A percentile compares a stretch with the other conserved stretches of the same genome.
phyloP scores from a whole-genome alignment of 129 eudicot species.

The Pulicaria dysenterica region DNA sequence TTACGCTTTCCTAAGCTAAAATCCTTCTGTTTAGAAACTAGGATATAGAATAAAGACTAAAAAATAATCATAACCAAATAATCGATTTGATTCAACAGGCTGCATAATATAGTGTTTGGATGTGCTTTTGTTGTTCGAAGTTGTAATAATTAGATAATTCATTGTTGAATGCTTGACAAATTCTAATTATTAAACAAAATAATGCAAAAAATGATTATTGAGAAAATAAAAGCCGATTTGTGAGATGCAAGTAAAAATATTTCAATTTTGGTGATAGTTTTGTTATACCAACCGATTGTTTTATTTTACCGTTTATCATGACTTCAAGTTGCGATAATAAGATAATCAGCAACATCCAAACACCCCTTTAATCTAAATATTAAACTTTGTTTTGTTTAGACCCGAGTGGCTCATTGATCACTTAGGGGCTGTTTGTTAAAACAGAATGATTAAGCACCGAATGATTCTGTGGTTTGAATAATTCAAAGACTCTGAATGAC shows the following conservation, averaged over 20 bases:
- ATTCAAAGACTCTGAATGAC: too few relatives aligned
- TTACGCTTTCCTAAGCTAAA: neutral
- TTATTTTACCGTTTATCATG: neutral
- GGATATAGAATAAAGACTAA: neutral
- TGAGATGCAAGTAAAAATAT: neutral
- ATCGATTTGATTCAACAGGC: neutral
- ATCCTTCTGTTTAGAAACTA: neutral
- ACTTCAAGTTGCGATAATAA: neutral
- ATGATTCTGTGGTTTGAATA: too few relatives aligned
- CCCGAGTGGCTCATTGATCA: neutral
- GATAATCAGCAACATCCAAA: neutral
- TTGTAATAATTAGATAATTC: neutral
- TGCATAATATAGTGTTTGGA: too few relatives aligned
- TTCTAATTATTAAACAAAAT: neutral
- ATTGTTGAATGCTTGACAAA: neutral
- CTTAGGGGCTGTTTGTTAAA: too few relatives aligned
- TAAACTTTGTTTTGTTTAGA: neutral
- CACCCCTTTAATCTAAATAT: neutral
- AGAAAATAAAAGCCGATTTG: neutral
- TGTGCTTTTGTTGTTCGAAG: neutral
- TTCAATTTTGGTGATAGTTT: neutral
- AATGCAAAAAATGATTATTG: neutral
- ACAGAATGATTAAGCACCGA: too few relatives aligned
- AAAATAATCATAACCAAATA: neutral
- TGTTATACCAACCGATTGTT: too few relatives aligned